Base-by-base conservation (phyloP, 306 rosid species). In the Cercis canadensis region DNA sequence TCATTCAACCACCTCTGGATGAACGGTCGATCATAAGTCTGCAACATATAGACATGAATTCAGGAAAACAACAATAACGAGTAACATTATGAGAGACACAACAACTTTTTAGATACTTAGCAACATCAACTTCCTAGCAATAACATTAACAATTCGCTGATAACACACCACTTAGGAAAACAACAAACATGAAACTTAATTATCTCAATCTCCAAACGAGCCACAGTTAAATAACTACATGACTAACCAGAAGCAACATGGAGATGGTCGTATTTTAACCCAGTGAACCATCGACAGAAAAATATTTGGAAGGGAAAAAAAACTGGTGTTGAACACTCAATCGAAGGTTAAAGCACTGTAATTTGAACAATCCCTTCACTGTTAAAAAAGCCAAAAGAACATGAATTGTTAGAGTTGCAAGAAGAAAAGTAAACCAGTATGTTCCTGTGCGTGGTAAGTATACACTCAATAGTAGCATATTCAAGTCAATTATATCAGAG, bases 1-100 rank as follows among this genome's bases (percentile, higher is more conserved):
- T 92, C 91, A 46, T 79, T 76, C 76, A 92, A 76, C 98, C 92
- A 89, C 80, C 92, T 79, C 66, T 87, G 79, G 65, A 89, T 86
- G 47, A 73, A 89, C 33, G 86, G 72, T 57, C 92, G 68, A 65
- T 92, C 96, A 73, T 84, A 92, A 45, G 98, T 89, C 97, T 91
- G 87, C 78, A 74, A 17, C 34, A 58, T 17, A 8, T 63, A 36
- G 32, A 62, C 61, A 50, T 40, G 8, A 69, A 24, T 67, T 52
- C 15, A 75, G 14, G 13, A 59, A 64, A 45, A 62, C 62, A 44
- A 74, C 9, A 57, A 17, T 43, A 6, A 37, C 2, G 56, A 50
- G 31, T 18, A 34, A 60, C 50, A 46, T 29, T 32, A 58, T 16
- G 37, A 53, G 49, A 6, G 13, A 19, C 17, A 7, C 29, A 41